These are phyloP conservation scores for Phtheirospermum japonicum DNA, from an alignment of 257 asterid genomes.

Conservation along the genomic window DNA sequence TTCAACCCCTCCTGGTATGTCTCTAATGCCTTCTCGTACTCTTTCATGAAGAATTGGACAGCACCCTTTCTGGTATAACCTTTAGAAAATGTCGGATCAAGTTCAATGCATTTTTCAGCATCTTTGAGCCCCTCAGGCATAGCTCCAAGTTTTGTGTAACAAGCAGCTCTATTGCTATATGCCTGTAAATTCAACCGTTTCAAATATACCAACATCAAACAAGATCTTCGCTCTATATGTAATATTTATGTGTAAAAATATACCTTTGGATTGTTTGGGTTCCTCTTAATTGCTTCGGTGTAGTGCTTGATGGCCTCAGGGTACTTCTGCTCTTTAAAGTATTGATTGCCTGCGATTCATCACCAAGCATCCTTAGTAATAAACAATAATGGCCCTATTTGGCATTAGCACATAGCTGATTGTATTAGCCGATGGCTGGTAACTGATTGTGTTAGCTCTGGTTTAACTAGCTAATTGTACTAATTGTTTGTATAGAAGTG, in stretches of 20 bases:
- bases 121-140: constrained; percentile 92
- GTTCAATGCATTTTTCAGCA: constrained; percentile 91
- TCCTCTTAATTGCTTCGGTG: constrained; percentile 75
- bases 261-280: constrained; percentile 79
- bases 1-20: constrained; percentile 89
- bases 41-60: constrained; percentile 84
- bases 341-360: constrained; percentile 58
- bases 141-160: constrained; percentile 87
- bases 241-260: background rate
- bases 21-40: constrained; percentile 80
- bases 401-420: no score
- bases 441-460: no score
- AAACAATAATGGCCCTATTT: no score
- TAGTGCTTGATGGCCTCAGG: constrained; percentile 91
- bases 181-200: constrained; percentile 44
- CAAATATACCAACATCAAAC: background rate
- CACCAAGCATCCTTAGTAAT: background rate
- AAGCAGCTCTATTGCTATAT: constrained; percentile 90
- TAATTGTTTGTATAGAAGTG: no score
- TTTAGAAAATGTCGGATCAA: constrained; percentile 74
- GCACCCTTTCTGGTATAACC: constrained; percentile 94
- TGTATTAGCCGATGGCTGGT: no score
- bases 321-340: constrained; percentile 80
- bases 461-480: no score
- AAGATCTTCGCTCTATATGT: background rate